These are phyloP conservation scores for Rheum nobile DNA, from an alignment of 148 eudicot genomes.

Conservation along the genomic window DNA sequence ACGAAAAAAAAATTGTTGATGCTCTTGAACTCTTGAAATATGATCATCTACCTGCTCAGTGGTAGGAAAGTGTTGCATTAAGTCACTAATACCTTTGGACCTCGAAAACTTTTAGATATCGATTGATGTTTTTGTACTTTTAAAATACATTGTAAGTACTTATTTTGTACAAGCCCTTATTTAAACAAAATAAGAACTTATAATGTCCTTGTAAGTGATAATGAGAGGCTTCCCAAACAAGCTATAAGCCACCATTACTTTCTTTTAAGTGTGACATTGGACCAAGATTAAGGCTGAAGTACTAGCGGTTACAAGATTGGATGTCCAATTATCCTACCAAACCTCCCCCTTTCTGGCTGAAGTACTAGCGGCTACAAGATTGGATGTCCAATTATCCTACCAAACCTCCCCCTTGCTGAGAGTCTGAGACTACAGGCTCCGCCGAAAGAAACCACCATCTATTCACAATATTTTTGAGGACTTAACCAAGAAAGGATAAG, in stretches of 20 bases:
- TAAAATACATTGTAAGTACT: background rate
- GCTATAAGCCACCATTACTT: background rate
- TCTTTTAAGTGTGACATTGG: background rate
- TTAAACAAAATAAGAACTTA: background rate
- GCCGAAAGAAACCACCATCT: background rate
- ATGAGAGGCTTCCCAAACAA: background rate
- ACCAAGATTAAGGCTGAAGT: background rate
- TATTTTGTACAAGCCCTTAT: background rate
- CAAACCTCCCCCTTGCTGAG: background rate
- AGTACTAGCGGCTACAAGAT: background rate
- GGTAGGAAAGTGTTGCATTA: background rate
- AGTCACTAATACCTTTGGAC: background rate
- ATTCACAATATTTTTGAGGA: background rate
- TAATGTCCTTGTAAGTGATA: background rate
- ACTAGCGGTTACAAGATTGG: background rate
- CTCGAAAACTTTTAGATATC: background rate
- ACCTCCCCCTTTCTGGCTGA: background rate
- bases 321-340: background rate
- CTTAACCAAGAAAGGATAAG: background rate
- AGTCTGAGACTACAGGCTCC: background rate
- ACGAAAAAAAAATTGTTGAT: background rate
- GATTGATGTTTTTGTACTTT: background rate
- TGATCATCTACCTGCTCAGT: background rate
- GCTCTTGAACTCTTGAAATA: background rate
- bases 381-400: background rate